Base-by-base conservation (phyloP, 2,329 filamentous ascomycete species). In the Penicillium oxalicum region DNA sequence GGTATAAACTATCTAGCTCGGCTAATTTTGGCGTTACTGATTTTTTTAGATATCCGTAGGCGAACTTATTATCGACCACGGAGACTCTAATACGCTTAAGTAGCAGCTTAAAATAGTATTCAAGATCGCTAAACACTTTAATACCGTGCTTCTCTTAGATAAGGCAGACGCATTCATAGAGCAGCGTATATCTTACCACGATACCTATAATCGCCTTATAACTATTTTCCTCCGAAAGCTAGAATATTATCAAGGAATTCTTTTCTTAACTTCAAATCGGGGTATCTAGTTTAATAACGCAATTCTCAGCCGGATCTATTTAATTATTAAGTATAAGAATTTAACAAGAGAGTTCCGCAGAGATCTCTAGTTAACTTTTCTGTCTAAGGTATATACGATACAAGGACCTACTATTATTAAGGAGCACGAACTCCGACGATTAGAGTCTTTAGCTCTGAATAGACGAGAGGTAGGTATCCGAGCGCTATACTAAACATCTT, bases 201-300 rank as follows among this genome's bases (percentile, higher is more conserved):
- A n/a, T n/a, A n/a, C n/a, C n/a, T n/a, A n/a, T n/a, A n/a, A n/a
- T n/a, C n/a, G n/a, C n/a, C n/a, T n/a, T n/a, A n/a, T n/a, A 4
- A 26, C 13, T 18, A 9, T 41, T 8, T 52, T 52, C 13, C 43
- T 52, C 7, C 41, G 50, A 18, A 43, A 48, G 4, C 35, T 52
- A 5, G 50, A 52, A 28, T 52, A 52, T 33, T 52, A 52, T 27
- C 33, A 36, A 3, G 50, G 50, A 18, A 37, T 52, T n/a, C 28
- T 52, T 0, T 46, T 52, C 38, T 29, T 52, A 11, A 52, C 45
- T 4, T 46, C 50, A 6, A 52, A 52, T 34, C 46, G 50, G 4
- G 29, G 8, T 26, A 25, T 34, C 4, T 4, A 43, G 4, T 41
- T 41, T 32, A 27, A 41, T 25, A n/a, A 41, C 1, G 40, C 40